Base-by-base conservation (phyloP, 2,329 filamentous ascomycete genomes). In the Zalaria obscura region DNA sequence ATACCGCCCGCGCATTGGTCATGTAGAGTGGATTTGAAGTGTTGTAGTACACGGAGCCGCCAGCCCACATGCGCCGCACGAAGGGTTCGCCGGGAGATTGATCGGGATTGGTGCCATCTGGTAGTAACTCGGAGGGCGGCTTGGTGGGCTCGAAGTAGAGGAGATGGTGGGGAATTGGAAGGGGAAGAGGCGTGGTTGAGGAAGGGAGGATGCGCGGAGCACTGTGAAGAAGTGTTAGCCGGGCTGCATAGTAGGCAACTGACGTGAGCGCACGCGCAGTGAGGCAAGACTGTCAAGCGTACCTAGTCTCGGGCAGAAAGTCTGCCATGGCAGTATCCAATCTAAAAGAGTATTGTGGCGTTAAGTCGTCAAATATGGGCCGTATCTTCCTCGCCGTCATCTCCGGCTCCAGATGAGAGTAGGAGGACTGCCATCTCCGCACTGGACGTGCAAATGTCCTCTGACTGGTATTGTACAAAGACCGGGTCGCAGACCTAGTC, bases 51-150 rank as follows among this genome's bases (percentile, higher is more conserved):
- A 95, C 61, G 34, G 72, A 70, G 0, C 89, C 91, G 28, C 88
- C 87, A 9, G 84, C 85, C 91, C 91, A 98, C 66, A 98, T 76
- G 11, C 91, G 78, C 25, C 83, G 74, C 39, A 70, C 70, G 57
- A 83, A 94, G 1, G 78, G 77, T 3, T 57, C 56, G 2, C 81
- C 84, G 0, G 89, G 89, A 25, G 70, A 78, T 55, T 94, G 86
- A 40, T 80, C 68, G 4, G 75, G 67, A 57, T 96, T 89, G 1
- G 88, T 93, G 43, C 91, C 89, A 63, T 98, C 91, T 1, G 76
- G 67, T 11, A 86, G 71, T 35, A 96, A 73, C 29, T 67, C 51
- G 5, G 71, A 73, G 9, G 75, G 65, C 1, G 73, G 67, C 11
- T 80, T 66, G 47, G 77, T 73, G 7, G 82, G 73, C 45, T 87